Percentiles rank a stretch among this genome's conserved stretches.
These are phyloP conservation scores for Daldinia vernicosa DNA, from an alignment of 495 filamentous ascomycete species.

Conservation along the genomic window DNA sequence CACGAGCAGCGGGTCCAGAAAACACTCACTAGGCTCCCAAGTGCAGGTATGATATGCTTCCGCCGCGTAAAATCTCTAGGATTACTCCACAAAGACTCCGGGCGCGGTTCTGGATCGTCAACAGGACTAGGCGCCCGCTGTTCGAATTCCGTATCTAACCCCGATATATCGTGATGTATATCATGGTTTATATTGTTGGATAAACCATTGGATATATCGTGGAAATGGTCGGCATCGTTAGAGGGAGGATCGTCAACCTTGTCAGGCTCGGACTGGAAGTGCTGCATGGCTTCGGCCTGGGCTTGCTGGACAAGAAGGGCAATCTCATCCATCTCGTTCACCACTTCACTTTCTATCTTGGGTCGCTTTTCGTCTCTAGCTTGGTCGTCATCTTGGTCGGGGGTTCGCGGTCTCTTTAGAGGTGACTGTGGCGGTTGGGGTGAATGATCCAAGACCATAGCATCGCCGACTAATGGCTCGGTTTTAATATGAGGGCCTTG, in stretches of 20 bases:
- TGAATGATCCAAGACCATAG: conserved; percentile 40
- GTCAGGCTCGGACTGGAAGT: conserved; percentile 35
- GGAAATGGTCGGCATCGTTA: conserved; percentile 13
- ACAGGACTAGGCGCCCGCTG: conserved; percentile 21
- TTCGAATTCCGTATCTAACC: conserved; percentile 18
- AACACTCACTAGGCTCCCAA: conserved; percentile 52
- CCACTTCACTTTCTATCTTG: conserved; percentile 44
- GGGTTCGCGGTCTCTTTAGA: conserved; percentile 49
- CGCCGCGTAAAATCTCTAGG: conserved; percentile 45
- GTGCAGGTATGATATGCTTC: conserved; percentile 51
- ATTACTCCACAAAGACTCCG: conserved; percentile 46
- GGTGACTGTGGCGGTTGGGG: conserved; percentile 36
- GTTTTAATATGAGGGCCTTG: conserved; percentile 42
- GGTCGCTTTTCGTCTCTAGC: conserved; percentile 46
- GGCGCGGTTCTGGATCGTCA: conserved; percentile 34
- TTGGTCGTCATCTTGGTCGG: conserved; percentile 40
- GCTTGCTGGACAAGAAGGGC: conserved; percentile 44
- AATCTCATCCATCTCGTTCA: conserved; percentile 40
- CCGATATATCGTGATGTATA: conserved; percentile 17
- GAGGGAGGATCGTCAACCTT: conserved; percentile 13
- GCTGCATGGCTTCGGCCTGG: conserved; percentile 44
- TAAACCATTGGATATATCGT: conserved; percentile 2
- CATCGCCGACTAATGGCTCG: conserved; percentile 33
- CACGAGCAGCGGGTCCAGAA: neutral
- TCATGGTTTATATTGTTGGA: neutral